Base-by-base conservation (phyloP, 164 flowering plant species). In the Taxillus chinensis region DNA sequence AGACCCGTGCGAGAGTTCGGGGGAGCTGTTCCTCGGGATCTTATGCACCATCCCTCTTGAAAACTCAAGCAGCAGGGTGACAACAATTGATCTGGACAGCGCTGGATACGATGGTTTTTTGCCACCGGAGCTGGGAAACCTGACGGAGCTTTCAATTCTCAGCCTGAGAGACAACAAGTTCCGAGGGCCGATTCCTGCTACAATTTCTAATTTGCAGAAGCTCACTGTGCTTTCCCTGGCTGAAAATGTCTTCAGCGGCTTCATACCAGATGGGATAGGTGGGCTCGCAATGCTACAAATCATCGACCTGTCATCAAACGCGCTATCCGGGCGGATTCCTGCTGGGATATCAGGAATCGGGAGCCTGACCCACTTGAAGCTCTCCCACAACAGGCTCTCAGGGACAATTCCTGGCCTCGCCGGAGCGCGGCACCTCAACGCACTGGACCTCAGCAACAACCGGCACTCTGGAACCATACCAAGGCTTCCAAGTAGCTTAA, bases 1-100 rank as follows among this genome's bases (percentile, higher is more conserved):
- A 7, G 84, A 81, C 50, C 84, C 84, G 6, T 81, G 84, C 46
- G 84, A 78, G 41, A 73, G 67, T 48, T 43, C 69, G 0, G 83
- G 79, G 5, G 54, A 46, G 5, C 64, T 59, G 43, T 80, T 80
- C 46, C 73, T 73, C 0, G 84, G 84, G 11, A 62, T 80, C 60
- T n/a, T 75, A n/a, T 80, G 83, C 62, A 60, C 66, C 0, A 16
- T 53, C 54, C 79, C 77, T 10, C 40, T 43, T 3, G 80, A 55
- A 45, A 64, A 77, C 42, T 67, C 74, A 49, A 39, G 55, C 27
- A 63, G 62, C 62, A 67, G 80, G 14, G 17, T 80, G 17, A 66
- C 68, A 2, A 65, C 38, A 14, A 50, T 80, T 3, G 68, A 73
- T n/a, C 73, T 80, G 0, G 81, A 77, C 49, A 72, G 73, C 2